Percentiles rank a stretch among this genome's conserved stretches.
These are phyloP conservation scores for Fusarium buharicum DNA, from an alignment of 2,329 filamentous ascomycete genomes.

Conservation along the genomic window DNA sequence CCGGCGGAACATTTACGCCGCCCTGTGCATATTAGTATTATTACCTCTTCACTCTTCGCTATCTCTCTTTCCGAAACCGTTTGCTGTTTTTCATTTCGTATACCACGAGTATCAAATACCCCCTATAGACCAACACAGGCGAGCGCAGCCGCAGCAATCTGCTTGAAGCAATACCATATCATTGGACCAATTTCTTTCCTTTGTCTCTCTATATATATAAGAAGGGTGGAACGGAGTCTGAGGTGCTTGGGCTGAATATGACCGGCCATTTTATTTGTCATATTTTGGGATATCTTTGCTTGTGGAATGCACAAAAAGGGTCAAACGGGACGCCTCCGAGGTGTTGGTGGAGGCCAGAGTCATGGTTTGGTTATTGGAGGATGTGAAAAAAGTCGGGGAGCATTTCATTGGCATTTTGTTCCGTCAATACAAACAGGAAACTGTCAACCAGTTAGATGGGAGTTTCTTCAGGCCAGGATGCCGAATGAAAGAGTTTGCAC, in stretches of 20 bases:
- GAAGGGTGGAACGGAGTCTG: slow-evolving; percentile 42
- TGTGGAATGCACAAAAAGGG: slow-evolving; percentile 33
- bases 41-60: slow-evolving; percentile 33
- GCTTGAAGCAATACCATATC: slow-evolving; percentile 46
- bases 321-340: slow-evolving; percentile 32
- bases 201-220: slow-evolving; percentile 46
- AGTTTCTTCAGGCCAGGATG: slow-evolving; percentile 38
- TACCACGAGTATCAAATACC: slow-evolving; percentile 52
- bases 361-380: slow-evolving; percentile 36
- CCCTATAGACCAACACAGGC: slow-evolving; percentile 52
- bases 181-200: slow-evolving; percentile 48
- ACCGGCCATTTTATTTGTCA: slow-evolving; percentile 36
- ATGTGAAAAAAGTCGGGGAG: slow-evolving; percentile 42
- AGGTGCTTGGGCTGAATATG: slow-evolving; percentile 42
- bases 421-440: slow-evolving; percentile 27
- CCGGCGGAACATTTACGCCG: slow-evolving; percentile 40
- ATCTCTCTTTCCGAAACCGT: slow-evolving; percentile 31
- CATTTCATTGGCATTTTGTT: slow-evolving; percentile 29
- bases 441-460: slow-evolving; percentile 30
- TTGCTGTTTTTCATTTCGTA: slow-evolving; percentile 43
- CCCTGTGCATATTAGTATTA: slow-evolving; percentile 39
- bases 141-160: slow-evolving; percentile 44
- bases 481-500: slow-evolving; percentile 37
- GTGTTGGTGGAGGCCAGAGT: slow-evolving; percentile 19
- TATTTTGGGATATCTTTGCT: slow-evolving; percentile 29